phyloP scores from a whole-genome alignment of 2,329 filamentous ascomycete genomes.

The Aspergillus sp. region DNA sequence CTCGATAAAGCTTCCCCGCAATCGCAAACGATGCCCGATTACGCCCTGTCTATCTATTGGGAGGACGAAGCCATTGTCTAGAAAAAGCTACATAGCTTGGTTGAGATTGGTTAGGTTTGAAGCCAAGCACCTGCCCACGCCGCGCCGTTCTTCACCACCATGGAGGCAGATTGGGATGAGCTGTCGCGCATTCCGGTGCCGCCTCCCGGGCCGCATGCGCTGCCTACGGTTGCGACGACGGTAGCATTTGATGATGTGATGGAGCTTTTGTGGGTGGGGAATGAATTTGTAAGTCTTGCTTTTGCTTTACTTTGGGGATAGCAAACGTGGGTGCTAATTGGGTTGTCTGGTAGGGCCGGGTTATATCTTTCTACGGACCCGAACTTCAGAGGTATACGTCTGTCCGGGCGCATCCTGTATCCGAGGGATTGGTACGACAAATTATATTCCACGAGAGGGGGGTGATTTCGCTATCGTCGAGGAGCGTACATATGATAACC shows the following conservation, averaged over 20 bases:
- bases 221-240: slow-evolving; percentile 64
- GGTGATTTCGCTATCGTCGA: slow-evolving; percentile 72
- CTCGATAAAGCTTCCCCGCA: slow-evolving; percentile 25
- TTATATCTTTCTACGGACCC: slow-evolving; percentile 78
- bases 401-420: slow-evolving; percentile 65
- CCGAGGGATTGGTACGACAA: slow-evolving; percentile 75
- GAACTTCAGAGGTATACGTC: slow-evolving; percentile 87
- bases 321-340: slow-evolving; percentile 10
- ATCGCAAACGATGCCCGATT: slow-evolving; percentile 27
- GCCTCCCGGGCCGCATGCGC: slow-evolving; percentile 61
- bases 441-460: slow-evolving; percentile 87
- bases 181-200: slow-evolving; percentile 75
- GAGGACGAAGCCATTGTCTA: slow-evolving; percentile 15
- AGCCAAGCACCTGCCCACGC: slow-evolving; percentile 4
- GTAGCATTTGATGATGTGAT: slow-evolving; percentile 83
- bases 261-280: slow-evolving; percentile 88
- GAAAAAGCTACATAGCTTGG: background rate
- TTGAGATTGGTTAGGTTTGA: background rate
- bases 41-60: slow-evolving; percentile 24
- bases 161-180: slow-evolving; percentile 50
- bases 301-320: background rate
- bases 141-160: slow-evolving; percentile 13
- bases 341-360: slow-evolving; percentile 59
- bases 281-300: slow-evolving; percentile 63
- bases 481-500: slow-evolving; percentile 80